Base-by-base conservation (phyloP, 2,329 filamentous ascomycete genomes). In the Magnaporthiopsis incrustans region DNA sequence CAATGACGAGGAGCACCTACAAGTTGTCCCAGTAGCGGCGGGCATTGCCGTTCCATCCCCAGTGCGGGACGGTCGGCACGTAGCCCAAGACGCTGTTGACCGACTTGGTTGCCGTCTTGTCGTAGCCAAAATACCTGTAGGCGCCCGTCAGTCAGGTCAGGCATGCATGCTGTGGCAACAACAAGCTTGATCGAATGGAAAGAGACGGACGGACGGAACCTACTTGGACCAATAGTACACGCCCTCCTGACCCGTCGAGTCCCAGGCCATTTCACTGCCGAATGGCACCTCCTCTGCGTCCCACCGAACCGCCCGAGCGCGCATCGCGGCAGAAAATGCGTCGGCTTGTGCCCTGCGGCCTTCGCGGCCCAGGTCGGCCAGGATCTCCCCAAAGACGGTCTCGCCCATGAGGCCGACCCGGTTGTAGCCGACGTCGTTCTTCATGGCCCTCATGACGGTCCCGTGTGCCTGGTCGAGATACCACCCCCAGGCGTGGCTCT, bases 1-100 rank as follows among this genome's bases (percentile, higher is more conserved):
- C 2, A 5, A 27, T 7, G 33, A 35, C 8, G 25, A 10, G 25
- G 14, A 14, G 35, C 10, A 53, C 79, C 70, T 75, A 83, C 72
- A 81, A 71, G 63, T 83, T 84, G 68, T 87, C 84, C 84, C 84
- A 86, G 70, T 86, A 86, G 7, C 84, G 73, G 1, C 85, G 77
- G 0, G 84, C 82, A 66, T 86, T 86, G 15, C 84, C 84, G 62
- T 87, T 85, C 81, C 81, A 87, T 3, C 82, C 85, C 85, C 85
- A 87, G 67, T 86, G 84, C 0, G 82, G 75, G 0, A 87, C 79
- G 0, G 81, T 82, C 0, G 84, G 83, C 75, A 80, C 84, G 66
- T 81, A 86, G 0, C 81, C 84, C 1, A 83, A 70, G 4, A 87
- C 82, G 27, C 79, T 82, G 64, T 81, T 76, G 59, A 86, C 74